These are phyloP conservation scores for Aspergillus sergii DNA, from an alignment of 2,329 filamentous ascomycete genomes.

Conservation along the genomic window DNA sequence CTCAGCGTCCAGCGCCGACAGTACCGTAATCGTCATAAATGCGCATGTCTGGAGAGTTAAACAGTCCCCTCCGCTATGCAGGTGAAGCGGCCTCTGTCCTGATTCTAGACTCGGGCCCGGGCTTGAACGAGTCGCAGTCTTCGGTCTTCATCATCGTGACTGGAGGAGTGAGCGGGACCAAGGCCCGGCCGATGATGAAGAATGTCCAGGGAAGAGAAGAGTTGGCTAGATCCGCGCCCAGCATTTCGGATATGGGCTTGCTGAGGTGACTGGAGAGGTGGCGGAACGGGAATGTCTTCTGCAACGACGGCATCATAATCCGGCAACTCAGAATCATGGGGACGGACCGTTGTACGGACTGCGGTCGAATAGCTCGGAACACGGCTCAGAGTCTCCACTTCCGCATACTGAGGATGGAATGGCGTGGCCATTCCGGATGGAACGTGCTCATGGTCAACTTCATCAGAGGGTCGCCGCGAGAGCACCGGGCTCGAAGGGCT, in stretches of 20 bases:
- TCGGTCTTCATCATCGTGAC: constrained; percentile 41
- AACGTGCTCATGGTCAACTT: constrained; percentile 50
- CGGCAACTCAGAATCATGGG: constrained; percentile 58
- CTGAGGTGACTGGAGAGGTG: constrained; percentile 40
- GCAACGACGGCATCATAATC: constrained; percentile 64
- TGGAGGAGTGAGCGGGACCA: constrained; percentile 27
- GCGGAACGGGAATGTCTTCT: constrained; percentile 27
- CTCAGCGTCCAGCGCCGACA: constrained; percentile 21
- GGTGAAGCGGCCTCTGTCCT: not conserved
- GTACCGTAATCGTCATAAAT: constrained; percentile 3
- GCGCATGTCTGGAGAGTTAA: not conserved
- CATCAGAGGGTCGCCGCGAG: constrained; percentile 51
- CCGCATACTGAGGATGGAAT: constrained; percentile 49
- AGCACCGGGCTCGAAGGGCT: constrained; percentile 38
- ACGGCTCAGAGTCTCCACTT: constrained; percentile 68
- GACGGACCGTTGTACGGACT: constrained; percentile 64
- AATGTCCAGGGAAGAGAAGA: constrained; percentile 30
- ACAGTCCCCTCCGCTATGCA: constrained; percentile 2
- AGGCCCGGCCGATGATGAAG: constrained; percentile 27
- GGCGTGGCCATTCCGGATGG: constrained; percentile 46
- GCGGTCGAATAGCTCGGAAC: constrained; percentile 79
- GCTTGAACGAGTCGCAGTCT: constrained; percentile 45
- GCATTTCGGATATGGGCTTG: constrained; percentile 42
- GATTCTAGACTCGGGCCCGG: constrained; percentile 33
- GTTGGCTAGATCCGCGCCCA: constrained; percentile 30